phyloP scores from a whole-genome alignment of 1,139 yeast genomes.

The Geotrichum restrictum region DNA sequence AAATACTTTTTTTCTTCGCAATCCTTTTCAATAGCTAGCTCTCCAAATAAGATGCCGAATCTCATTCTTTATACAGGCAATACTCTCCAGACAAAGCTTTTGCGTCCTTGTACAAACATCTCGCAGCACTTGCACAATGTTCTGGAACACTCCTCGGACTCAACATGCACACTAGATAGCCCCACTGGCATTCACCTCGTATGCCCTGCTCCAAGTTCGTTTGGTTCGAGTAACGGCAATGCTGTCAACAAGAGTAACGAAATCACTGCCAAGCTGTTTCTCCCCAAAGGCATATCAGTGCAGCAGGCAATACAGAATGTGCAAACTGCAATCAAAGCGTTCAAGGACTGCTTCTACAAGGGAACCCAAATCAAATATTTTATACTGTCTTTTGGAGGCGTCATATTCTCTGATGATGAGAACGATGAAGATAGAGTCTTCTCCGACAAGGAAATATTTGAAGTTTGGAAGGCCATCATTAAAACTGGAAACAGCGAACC shows the following conservation, averaged over 20 bases:
- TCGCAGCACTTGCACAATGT: constrained; percentile 11
- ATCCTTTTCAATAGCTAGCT: constrained; percentile 4
- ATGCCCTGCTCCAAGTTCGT: constrained; percentile 1
- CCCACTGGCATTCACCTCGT: constrained; percentile 9
- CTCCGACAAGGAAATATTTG: constrained; percentile 24
- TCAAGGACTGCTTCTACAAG: constrained; percentile 8
- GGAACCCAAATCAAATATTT: constrained; percentile 24
- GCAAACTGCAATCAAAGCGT: constrained; percentile 7
- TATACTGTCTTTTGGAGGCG: constrained; percentile 31
- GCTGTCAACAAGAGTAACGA: constrained; percentile 10
- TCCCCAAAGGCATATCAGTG: constrained; percentile 22
- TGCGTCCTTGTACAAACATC: constrained; percentile 11
- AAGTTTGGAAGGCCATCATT: constrained; percentile 29
- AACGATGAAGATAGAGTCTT: constrained; percentile 21
- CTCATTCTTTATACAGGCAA: constrained; percentile 26
- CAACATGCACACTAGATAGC: constrained; percentile 4
- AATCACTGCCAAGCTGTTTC: constrained; percentile 31
- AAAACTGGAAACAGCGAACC: constrained; percentile 11
- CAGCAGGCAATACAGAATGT: constrained; percentile 9
- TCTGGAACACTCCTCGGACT: neutral
- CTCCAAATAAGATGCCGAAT: constrained; percentile 3
- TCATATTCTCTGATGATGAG: constrained; percentile 29
- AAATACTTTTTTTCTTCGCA: neutral
- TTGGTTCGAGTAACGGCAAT: neutral
- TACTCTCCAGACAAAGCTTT: constrained; percentile 22